Evolutionary conservation across 164 flowering plant species (phyloP).

Genomic region (Cinnamomum chago): DNA sequence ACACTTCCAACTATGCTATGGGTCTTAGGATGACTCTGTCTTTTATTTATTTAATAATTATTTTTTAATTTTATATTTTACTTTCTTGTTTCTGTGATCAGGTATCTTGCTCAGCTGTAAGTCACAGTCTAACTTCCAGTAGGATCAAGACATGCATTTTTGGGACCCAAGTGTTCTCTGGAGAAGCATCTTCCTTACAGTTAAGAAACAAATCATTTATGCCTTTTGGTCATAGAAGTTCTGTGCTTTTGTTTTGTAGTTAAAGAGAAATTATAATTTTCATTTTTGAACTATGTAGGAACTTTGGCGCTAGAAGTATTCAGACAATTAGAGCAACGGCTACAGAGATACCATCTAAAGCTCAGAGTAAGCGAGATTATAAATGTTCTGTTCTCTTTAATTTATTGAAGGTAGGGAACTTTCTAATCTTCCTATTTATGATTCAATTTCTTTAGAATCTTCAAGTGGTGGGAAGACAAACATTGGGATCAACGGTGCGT

Average conservation of each 20-base stretch:
- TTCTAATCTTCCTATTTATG: neutral
- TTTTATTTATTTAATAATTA: neutral
- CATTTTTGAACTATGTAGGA: constrained; percentile 23
- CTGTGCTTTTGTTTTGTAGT: neutral
- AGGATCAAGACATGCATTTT: constrained; percentile 5
- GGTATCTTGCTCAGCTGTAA: constrained; percentile 6
- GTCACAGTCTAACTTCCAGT: neutral
- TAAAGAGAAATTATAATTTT: neutral
- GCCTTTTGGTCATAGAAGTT: neutral
- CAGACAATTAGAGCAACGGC: constrained; percentile 79
- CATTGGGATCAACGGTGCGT: constrained; percentile 83
- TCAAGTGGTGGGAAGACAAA: constrained; percentile 51
- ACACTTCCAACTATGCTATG: neutral
- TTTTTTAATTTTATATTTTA: neutral
- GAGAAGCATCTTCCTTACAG: constrained; percentile 7
- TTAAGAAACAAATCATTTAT: neutral
- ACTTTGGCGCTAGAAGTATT: constrained; percentile 23
- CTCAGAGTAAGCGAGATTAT: constrained; percentile 34
- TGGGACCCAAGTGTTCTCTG: constrained; percentile 5
- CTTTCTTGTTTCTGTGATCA: neutral
- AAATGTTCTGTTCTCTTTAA: neutral
- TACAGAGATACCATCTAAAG: constrained; percentile 61
- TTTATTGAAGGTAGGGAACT: neutral
- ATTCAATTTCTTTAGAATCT: constrained; percentile 37
- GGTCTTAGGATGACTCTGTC: neutral